phyloP scores from a whole-genome alignment of 129 eudicot genomes.

The Solidago caesia region DNA sequence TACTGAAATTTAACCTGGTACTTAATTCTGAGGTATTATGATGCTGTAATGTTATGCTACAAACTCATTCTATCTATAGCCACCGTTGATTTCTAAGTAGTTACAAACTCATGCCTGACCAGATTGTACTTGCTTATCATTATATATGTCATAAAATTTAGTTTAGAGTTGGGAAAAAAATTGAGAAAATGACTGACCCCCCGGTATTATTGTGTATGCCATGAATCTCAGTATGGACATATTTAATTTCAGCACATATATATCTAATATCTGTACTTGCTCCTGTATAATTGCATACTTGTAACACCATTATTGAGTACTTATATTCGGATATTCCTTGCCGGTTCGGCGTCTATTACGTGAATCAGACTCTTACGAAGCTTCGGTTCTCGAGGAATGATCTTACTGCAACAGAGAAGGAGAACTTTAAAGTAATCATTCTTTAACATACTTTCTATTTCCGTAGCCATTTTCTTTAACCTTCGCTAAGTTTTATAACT shows the following conservation, averaged over 20 bases:
- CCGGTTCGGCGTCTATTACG: slow-evolving; percentile 8
- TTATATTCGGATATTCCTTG: slow-evolving; percentile 13
- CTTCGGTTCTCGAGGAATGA: slow-evolving; percentile 80
- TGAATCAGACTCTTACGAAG: slow-evolving; percentile 80
- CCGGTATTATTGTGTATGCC: background rate
- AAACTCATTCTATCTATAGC: background rate
- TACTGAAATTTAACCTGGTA: background rate
- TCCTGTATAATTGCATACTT: slow-evolving; percentile 1
- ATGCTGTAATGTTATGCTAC: background rate
- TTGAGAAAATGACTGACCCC: background rate
- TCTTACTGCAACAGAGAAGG: slow-evolving; percentile 68
- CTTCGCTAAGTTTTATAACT: slow-evolving; percentile 3
- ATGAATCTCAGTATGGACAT: slow-evolving; percentile 1
- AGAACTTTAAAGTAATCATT: slow-evolving; percentile 57
- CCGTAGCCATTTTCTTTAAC: background rate
- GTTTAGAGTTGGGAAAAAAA: background rate
- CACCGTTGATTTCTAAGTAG: too few species aligned
- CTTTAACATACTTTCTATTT: background rate
- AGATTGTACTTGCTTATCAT: too few species aligned
- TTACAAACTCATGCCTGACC: background rate
- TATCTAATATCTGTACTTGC: background rate
- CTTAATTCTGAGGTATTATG: background rate
- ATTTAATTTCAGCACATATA: background rate
- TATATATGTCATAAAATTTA: too few species aligned
- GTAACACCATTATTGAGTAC: slow-evolving; percentile 1